Evolutionary conservation across 306 rosid species (phyloP), one percentile per base, ranked within the genome.

Genomic region (Coriaria nepalensis): DNA sequence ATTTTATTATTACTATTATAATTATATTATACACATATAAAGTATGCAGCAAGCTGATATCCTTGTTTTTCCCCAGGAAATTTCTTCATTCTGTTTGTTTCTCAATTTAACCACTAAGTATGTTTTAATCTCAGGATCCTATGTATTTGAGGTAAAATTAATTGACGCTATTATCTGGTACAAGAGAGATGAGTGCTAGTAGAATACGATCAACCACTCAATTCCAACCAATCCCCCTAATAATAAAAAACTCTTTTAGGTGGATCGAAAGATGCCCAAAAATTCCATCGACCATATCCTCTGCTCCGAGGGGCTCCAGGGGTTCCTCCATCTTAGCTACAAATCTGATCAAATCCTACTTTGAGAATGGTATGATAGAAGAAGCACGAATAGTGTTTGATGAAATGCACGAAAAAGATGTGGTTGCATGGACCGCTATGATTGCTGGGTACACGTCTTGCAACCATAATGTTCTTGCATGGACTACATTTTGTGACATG

Each of bases 381-480:
- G 75, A 86, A 15, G 93, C 93, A 4, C 80, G 70, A 34, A 10
- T 10, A 9, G 33, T 81, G 82, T 85, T 81, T 64, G 87, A 81
- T 29, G 77, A 85, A 81, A 81, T 81, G 83, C 59, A 66, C 36
- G 72, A 67, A 0, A 62, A 75, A 69, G 80, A 85, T 33, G 80
- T 76, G 13, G 73, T 81, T 2, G 33, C 82, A 6, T 81, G 93
- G 95, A 85, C 93, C 5, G 71, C 80, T 41, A 78, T 81, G 87
- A 65, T 85, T 55, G 63, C 78, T 15, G 85, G 93, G 52, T 67
- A 73, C 66, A 58, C 72, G 7, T 69, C 84, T 32, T 76, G 80
- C 60, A 60, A 67, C 43, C 68, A 52, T 14, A 61, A 75, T 50
- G 8, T 9, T 33, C 14, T 46, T 36, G 78, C 93, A 0, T 85